Evolutionary conservation across 148 eudicot species (phyloP).

Genomic region (Arctostaphylos glauca): DNA sequence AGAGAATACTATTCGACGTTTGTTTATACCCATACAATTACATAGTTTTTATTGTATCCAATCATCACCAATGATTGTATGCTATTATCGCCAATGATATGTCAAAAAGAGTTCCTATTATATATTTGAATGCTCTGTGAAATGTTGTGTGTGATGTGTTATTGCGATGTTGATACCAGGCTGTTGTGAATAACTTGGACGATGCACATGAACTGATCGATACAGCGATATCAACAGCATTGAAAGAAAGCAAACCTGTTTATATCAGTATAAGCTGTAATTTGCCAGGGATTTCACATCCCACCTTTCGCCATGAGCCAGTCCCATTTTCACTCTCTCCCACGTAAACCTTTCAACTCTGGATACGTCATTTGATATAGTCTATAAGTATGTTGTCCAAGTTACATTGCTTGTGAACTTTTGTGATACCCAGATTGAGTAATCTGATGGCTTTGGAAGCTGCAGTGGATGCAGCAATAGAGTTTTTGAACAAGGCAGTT

Average conservation of each 20-base stretch:
- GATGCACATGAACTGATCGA: slow-evolving; percentile 78
- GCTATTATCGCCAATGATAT: too few relatives aligned
- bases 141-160: neutral
- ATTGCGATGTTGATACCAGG: slow-evolving; percentile 30
- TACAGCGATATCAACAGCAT: slow-evolving; percentile 73
- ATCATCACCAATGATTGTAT: neutral
- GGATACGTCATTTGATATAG: neutral
- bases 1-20: too few relatives aligned
- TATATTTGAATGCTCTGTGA: neutral
- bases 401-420: neutral
- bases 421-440: slow-evolving; percentile 40
- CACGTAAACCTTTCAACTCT: slow-evolving; percentile 26
- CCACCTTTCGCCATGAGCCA: slow-evolving; percentile 70
- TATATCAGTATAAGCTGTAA: slow-evolving; percentile 72
- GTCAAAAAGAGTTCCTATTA: too few relatives aligned
- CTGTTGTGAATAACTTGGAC: slow-evolving; percentile 72
- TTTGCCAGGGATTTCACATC: slow-evolving; percentile 64
- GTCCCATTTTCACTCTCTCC: slow-evolving; percentile 63
- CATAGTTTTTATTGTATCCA: too few relatives aligned
- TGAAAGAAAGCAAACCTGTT: slow-evolving; percentile 88
- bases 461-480: slow-evolving; percentile 73
- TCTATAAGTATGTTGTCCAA: neutral
- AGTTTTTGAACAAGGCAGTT: slow-evolving; percentile 67
- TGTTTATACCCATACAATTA: too few relatives aligned
- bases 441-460: slow-evolving; percentile 59